Percentiles rank a stretch among this genome's conserved stretches.
Conservation (phyloP, 2,329 filamentous ascomycete genomes). For the Gliomastix tumulicola region DNA sequence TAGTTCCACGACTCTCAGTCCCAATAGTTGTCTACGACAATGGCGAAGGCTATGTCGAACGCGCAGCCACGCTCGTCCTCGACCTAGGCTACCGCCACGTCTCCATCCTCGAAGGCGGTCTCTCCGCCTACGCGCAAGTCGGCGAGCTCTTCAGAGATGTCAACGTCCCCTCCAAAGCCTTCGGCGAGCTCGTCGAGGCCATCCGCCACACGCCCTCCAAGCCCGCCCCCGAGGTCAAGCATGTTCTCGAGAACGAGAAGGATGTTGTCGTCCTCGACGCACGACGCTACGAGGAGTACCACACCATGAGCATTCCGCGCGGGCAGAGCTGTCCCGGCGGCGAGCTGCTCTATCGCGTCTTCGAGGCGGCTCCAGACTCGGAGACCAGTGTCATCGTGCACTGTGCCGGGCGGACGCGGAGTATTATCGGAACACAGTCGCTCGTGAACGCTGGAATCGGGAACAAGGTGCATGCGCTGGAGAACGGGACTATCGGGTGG, state of each 20-base stretch:
- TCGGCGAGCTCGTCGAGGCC: constrained; percentile 20
- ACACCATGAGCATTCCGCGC: constrained; percentile 21
- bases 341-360: constrained; percentile 18
- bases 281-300: constrained; percentile 17
- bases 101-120: constrained; percentile 14
- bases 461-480: constrained; percentile 17
- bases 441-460: constrained; percentile 16
- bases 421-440: constrained; percentile 19
- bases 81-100: constrained; percentile 16
- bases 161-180: constrained; percentile 20
- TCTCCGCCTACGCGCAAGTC: constrained; percentile 12
- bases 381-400: constrained; percentile 18
- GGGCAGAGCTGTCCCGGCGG: constrained; percentile 21
- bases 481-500: constrained; percentile 22
- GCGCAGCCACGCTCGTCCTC: constrained; percentile 11
- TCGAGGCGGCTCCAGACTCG: constrained; percentile 15
- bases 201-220: constrained; percentile 19
- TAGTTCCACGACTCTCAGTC: constrained; percentile 16
- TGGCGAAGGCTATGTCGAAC: constrained; percentile 16
- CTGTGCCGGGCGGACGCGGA: constrained; percentile 21
- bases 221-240: constrained; percentile 15
- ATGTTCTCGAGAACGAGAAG: constrained; percentile 10
- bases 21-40: constrained; percentile 19
- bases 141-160: constrained; percentile 21
- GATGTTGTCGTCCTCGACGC: constrained; percentile 18